These are phyloP conservation scores for Collybiopsis luxurians DNA, from an alignment of 768 basidiomycete genomes.

Conservation along the genomic window DNA sequence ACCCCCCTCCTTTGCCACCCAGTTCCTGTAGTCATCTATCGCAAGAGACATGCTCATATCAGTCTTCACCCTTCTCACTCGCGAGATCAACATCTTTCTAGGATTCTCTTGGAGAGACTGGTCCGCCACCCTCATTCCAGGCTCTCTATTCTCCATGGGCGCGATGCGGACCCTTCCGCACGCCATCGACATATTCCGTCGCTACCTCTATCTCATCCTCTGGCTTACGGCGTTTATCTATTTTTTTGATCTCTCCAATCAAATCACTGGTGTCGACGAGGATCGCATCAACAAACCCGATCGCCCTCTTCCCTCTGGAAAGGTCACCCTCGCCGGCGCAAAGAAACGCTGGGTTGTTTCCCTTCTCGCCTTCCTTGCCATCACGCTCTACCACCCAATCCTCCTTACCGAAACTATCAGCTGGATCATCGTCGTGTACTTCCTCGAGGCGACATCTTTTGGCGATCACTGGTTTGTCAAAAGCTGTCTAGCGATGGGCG, in stretches of 20 bases:
- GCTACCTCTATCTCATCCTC: constrained; percentile 3
- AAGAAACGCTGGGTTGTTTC: constrained; percentile 12
- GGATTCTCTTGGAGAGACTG: constrained; percentile 15
- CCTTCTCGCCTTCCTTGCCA: constrained; percentile 4
- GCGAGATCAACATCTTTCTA: constrained; percentile 10
- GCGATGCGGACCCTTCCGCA: constrained; percentile 4
- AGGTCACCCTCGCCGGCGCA: constrained; percentile 15
- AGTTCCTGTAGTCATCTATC: no score
- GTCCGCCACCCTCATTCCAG: constrained; percentile 12
- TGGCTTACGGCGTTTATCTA: constrained; percentile 16
- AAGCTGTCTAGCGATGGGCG: constrained; percentile 12
- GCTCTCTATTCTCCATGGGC: constrained; percentile 7
- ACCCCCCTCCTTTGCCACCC: no score
- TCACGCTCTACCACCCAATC: constrained; percentile 3
- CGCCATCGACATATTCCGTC: neutral
- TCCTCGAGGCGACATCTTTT: constrained; percentile 10
- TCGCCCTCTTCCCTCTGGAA: constrained; percentile 18
- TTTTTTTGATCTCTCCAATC: constrained; percentile 20
- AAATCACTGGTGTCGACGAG: constrained; percentile 17
- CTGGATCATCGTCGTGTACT: constrained; percentile 12
- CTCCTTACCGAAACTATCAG: constrained; percentile 6
- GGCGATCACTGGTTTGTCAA: constrained; percentile 18
- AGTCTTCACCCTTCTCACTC: no score
- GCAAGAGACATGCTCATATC: no score
- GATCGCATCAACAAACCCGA: constrained; percentile 22